Evolutionary conservation across 495 filamentous ascomycete species (phyloP), one percentile per base, ranked within the genome.

Genomic region (Penicillium psychrofluorescens): DNA sequence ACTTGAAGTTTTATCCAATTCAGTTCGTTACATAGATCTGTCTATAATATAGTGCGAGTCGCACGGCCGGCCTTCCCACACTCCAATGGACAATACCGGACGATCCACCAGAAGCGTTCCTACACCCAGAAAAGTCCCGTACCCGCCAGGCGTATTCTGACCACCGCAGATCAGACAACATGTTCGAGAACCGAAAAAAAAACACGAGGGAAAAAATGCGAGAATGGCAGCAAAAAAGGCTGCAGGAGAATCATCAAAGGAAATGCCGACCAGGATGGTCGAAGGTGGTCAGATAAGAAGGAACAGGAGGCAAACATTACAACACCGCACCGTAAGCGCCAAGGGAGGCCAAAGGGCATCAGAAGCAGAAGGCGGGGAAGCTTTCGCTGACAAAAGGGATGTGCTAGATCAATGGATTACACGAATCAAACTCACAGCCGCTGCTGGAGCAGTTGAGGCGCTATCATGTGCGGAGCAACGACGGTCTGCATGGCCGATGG

Each of bases 391-490:
- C 39, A 43, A 31, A 36, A 35, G 34, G 38, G 40, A 48, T 35
- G 36, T 44, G 53, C 7, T n/a, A 36, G 27, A 16, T 31, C 28
- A 38, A n/a, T 28, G 28, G 40, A 12, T 29, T n/a, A 35, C 8
- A 8, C 13, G 6, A 12, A 38, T 40, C 30, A 9, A n/a, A 38
- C 51, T 66, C 58, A 74, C 31, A 74, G 66, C 7, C 69, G 70
- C 49, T 74, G 70, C 43, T 71, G 70, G 11, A 74, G 49, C 44
- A 72, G 61, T 45, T 71, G 67, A 33, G 69, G 63, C 12, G 63
- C 61, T 41, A 75, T 68, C 68, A 71, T 67, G 36, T 72, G 68
- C 42, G 68, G 45, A 29, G 55, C 51, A 32, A 60, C 46, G 56
- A 67, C 70, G 22, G 49, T 54, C 11, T 60, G 53, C 51, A 71